A percentile compares a stretch with the other conserved stretches of the same genome.
These are phyloP conservation scores for Fusarium sp. DNA, from an alignment of 2,329 filamentous ascomycete genomes.

Conservation along the genomic window DNA sequence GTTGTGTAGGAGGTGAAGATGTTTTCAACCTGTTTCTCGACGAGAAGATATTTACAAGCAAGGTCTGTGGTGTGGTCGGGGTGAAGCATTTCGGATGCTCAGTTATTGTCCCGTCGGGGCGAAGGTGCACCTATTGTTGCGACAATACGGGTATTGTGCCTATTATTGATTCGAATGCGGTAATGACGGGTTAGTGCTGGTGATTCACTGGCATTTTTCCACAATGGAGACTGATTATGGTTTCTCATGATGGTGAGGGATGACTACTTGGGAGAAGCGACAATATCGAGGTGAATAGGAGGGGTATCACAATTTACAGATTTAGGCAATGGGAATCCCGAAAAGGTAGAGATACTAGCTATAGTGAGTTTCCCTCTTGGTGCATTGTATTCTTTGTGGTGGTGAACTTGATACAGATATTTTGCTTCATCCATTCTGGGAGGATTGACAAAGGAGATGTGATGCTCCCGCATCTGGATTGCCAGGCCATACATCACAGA, in stretches of 20 bases:
- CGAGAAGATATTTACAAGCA: neutral
- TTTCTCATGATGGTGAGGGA: neutral
- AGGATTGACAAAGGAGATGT: neutral
- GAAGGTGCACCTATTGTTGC: neutral
- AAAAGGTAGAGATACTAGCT: neutral
- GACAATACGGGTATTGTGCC: neutral
- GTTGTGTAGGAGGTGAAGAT: neutral
- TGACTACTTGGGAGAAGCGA: neutral
- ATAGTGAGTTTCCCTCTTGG: neutral
- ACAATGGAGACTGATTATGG: neutral
- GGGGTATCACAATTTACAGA: neutral
- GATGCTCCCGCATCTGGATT: neutral
- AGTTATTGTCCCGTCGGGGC: neutral
- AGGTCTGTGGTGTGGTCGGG: neutral
- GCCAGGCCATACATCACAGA: neutral
- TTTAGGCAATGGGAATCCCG: neutral
- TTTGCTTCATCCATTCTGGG: neutral
- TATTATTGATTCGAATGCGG: too few relatives aligned
- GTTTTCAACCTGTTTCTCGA: neutral
- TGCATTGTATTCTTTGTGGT: neutral
- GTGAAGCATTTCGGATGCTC: neutral
- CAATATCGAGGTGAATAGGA: neutral
- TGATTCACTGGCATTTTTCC: conserved; percentile 4
- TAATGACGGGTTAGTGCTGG: neutral
- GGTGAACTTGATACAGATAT: neutral